Evolutionary conservation across 1,139 yeast species (phyloP).

Genomic region (Debaryomyces nepalensis): DNA sequence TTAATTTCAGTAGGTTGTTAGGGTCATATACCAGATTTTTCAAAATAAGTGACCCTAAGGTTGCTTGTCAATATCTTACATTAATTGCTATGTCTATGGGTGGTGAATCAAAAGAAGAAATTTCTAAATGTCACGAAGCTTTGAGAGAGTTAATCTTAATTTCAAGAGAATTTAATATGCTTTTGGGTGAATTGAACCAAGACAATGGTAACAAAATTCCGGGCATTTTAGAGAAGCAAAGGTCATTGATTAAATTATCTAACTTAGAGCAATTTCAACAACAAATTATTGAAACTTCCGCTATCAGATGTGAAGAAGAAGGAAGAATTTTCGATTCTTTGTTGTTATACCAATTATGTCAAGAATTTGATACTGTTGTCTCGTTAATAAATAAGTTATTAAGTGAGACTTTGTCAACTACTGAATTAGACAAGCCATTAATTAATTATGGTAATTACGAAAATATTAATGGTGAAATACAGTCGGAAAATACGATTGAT

Average conservation of each 20-base stretch:
- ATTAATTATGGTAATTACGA: conserved; percentile 42
- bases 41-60: conserved; percentile 83
- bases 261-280: conserved; percentile 52
- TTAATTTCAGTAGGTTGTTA: conserved; percentile 62
- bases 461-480: conserved; percentile 26
- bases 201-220: conserved; percentile 75
- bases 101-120: conserved; percentile 46
- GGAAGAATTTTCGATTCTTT: conserved; percentile 90
- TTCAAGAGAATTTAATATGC: conserved; percentile 79
- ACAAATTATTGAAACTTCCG: conserved; percentile 82
- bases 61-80: conserved; percentile 86
- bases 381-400: conserved; percentile 73
- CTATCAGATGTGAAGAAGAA: conserved; percentile 86
- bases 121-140: conserved; percentile 73
- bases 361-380: conserved; percentile 87
- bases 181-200: conserved; percentile 76
- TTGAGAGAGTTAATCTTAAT: conserved; percentile 83
- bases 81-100: conserved; percentile 63
- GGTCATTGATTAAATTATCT: conserved; percentile 64
- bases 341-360: conserved; percentile 82
- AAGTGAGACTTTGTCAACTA: conserved; percentile 77
- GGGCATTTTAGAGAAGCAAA: conserved; percentile 83
- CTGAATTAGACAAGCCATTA: conserved; percentile 72
- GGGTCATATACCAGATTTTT: conserved; percentile 81
- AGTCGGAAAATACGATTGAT: conserved; percentile 38